Conservation (phyloP, 148 eudicot species). For the Dysphania ambrosioides region DNA sequence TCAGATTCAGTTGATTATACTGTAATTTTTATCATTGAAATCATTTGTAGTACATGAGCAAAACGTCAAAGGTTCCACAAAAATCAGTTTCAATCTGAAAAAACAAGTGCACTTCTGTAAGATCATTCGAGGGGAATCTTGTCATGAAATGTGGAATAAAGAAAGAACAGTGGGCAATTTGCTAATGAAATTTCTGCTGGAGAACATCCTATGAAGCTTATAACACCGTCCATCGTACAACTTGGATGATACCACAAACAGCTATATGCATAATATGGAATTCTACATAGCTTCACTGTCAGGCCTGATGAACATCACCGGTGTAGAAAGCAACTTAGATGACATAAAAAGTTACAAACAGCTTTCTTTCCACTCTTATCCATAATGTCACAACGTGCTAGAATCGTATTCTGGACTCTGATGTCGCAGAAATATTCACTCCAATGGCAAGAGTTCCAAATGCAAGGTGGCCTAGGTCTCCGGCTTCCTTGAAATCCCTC, state of each 20-base stretch:
- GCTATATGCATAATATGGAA: neutral
- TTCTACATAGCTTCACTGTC: neutral
- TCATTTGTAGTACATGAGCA: too few species aligned
- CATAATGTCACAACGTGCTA: neutral
- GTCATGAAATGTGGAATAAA: too few species aligned
- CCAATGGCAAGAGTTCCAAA: neutral
- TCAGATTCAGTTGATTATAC: too few species aligned
- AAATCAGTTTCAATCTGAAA: too few species aligned
- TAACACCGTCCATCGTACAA: neutral
- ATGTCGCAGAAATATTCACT: neutral
- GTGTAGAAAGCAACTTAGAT: neutral
- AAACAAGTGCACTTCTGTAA: too few species aligned
- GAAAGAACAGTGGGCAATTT: neutral
- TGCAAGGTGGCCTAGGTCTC: neutral
- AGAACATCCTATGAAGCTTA: neutral
- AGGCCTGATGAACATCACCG: neutral
- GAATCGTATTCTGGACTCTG: neutral
- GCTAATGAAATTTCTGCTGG: neutral
- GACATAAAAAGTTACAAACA: neutral
- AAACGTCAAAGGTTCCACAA: too few species aligned
- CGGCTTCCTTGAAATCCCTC: neutral
- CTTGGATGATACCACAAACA: neutral
- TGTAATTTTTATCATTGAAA: too few species aligned
- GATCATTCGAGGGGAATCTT: too few species aligned
- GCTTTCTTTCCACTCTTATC: neutral